phyloP scores from a whole-genome alignment of 106 monocot species.

The Dendrobium huoshanense region DNA sequence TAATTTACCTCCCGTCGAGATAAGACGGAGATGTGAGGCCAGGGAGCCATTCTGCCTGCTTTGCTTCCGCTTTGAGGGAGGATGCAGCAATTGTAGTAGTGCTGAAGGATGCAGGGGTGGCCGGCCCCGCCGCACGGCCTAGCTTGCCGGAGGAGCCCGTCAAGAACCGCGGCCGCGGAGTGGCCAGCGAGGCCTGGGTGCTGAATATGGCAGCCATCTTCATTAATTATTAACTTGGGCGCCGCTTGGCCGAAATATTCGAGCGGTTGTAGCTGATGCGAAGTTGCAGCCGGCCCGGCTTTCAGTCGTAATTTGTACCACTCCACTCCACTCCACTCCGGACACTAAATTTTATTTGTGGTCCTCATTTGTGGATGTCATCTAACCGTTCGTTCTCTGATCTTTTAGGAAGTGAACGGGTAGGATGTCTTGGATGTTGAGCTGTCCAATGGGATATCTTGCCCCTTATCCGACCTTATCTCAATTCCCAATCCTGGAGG shows the following conservation, averaged over 20 bases:
- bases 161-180: conserved; percentile 62
- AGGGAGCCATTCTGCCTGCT: conserved; percentile 93
- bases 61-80: conserved; percentile 61
- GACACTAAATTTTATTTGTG: conserved; percentile 16
- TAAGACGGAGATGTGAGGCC: conserved; percentile 82
- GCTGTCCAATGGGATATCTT: conserved; percentile 22
- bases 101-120: neutral
- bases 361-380: neutral
- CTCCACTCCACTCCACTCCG: no score
- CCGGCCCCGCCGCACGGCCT: conserved; percentile 4
- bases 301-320: no score
- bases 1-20: conserved; percentile 67
- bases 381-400: conserved; percentile 2
- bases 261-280: no score
- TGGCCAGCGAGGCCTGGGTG: conserved; percentile 65
- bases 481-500: neutral
- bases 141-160: conserved; percentile 50
- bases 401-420: conserved; percentile 18
- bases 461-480: conserved; percentile 61
- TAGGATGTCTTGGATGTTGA: conserved; percentile 4
- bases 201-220: conserved; percentile 56
- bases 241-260: no score
- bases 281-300: no score
- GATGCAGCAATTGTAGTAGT: neutral
- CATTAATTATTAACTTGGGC: no score